Percentiles rank a stretch among this genome's conserved stretches.
These are phyloP conservation scores for Chlamydomonas sp. DNA, from an alignment of 139 green algal species.

Conservation along the genomic window DNA sequence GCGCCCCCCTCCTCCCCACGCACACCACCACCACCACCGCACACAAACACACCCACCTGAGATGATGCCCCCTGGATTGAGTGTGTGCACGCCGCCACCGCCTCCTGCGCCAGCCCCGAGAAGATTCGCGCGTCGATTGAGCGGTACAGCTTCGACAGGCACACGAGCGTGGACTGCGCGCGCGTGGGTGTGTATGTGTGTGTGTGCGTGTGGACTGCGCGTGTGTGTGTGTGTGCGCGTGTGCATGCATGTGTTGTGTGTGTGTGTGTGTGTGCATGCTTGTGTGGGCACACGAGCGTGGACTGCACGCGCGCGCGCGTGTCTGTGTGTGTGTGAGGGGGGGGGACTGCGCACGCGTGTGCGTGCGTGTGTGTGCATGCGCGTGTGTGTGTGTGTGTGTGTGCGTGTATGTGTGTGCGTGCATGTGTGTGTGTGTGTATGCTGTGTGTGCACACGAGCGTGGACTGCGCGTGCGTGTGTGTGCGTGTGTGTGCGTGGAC, in stretches of 20 bases:
- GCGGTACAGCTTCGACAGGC: conserved; percentile 85
- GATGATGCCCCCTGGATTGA: conserved; percentile 56
- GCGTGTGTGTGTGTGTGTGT: background rate
- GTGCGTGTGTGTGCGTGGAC: too few species aligned
- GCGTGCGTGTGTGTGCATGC: background rate
- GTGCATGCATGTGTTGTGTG: background rate
- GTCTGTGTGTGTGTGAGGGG: background rate
- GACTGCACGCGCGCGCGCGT: conserved; percentile 16
- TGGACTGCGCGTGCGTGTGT: too few species aligned
- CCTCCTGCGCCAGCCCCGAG: conserved; percentile 81
- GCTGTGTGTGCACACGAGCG: too few species aligned
- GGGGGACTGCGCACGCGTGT: background rate
- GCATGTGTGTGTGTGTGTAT: conserved; percentile 64
- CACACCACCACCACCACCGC: too few species aligned
- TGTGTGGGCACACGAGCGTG: conserved; percentile 51
- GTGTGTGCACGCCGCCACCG: conserved; percentile 63
- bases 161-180: conserved; percentile 58
- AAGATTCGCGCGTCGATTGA: conserved; percentile 76
- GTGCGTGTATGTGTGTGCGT: background rate
- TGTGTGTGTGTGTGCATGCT: background rate
- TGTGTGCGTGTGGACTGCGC: too few species aligned
- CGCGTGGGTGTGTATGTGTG: too few species aligned
- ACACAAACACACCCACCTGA: conserved; percentile 22
- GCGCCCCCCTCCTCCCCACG: too few species aligned
- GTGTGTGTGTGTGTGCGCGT: background rate